phyloP scores from a whole-genome alignment of 2,329 filamentous ascomycete genomes.

The Bertia moriformis region DNA sequence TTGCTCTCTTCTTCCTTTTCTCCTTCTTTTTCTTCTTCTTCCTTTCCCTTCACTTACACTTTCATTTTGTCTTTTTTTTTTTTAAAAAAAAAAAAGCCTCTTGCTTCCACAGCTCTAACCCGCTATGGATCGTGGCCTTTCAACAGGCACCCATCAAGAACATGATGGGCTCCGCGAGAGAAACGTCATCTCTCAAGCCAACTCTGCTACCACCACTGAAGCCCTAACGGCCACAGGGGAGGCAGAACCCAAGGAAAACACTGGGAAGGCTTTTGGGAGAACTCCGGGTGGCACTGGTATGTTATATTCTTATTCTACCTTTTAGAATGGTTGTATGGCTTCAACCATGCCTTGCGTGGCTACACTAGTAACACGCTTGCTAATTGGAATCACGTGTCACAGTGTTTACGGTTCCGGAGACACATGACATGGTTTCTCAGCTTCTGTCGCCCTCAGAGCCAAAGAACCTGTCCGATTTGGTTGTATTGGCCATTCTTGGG shows the following conservation, averaged over 20 bases:
- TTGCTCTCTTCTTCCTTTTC: too few species aligned
- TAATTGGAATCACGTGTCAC: too few species aligned
- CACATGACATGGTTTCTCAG: slow-evolving; percentile 98
- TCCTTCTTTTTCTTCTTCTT: too few species aligned
- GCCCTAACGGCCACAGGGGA: background rate
- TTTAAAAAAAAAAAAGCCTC: too few species aligned
- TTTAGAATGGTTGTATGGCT: too few species aligned
- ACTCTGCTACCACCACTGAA: background rate
- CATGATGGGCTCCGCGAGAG: background rate
- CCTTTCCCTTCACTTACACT: too few species aligned
- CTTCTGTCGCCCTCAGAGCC: slow-evolving; percentile 85
- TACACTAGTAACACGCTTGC: too few species aligned
- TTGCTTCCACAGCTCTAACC: background rate
- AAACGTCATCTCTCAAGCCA: background rate
- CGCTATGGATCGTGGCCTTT: background rate
- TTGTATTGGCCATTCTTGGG: slow-evolving; percentile 66
- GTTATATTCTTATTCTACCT: background rate
- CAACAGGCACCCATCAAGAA: background rate
- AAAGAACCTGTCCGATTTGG: slow-evolving; percentile 78
- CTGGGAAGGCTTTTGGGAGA: background rate
- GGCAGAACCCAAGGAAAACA: background rate
- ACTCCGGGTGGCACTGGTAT: background rate
- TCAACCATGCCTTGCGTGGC: too few species aligned
- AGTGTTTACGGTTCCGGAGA: slow-evolving; percentile 94
- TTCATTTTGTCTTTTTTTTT: too few species aligned